Evolutionary conservation across 108 stramenopile species (phyloP), one percentile per base, ranked within the genome.

Genomic region (Skeletonema menzelii): DNA sequence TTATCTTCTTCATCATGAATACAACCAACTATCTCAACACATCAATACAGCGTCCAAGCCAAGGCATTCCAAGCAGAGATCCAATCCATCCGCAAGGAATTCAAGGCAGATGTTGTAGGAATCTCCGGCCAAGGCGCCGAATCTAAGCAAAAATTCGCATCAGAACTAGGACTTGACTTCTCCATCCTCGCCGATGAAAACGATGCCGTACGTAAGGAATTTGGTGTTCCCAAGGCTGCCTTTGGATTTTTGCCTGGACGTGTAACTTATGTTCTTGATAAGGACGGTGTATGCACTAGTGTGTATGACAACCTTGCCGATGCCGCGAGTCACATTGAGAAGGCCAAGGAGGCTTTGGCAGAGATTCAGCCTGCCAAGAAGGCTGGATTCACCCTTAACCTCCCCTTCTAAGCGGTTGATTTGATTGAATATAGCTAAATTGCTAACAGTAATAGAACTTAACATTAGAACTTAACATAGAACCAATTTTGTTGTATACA

Each of bases 211-310:
- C 86, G 91, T 2, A 87, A 82, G 56, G 77, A 79, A 4, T 92
- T 92, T 65, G 66, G 65, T 17, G 91, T 92, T 11, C 89, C 89
- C 42, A 86, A 85, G 63, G 89, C 89, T 15, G 79, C 80, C 1
- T 87, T 92, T 44, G 91, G 91, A 40, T 66, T 88, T 24, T 79
- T 92, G 14, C 91, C 91, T 2, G 91, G 91, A 28, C 84, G 91
- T 17, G 91, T 92, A 4, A 92, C 91, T 1, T 92, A 92, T 47
- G 87, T 92, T 26, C 85, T 92, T 38, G 89, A 90, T 55, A 87
- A 87, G 53, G 70, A 79, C 62, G 89, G 91, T 22, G 79, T 72
- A 7, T 92, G 91, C 76, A 77, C 74, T 5, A 64, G 59, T 35
- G 89, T 88, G 0, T 92, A 90, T 63, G 64, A 90, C 60, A 86